These are phyloP conservation scores for Oryza longistaminata DNA, from an alignment of 176 grass and related monocot genomes.

Conservation along the genomic window DNA sequence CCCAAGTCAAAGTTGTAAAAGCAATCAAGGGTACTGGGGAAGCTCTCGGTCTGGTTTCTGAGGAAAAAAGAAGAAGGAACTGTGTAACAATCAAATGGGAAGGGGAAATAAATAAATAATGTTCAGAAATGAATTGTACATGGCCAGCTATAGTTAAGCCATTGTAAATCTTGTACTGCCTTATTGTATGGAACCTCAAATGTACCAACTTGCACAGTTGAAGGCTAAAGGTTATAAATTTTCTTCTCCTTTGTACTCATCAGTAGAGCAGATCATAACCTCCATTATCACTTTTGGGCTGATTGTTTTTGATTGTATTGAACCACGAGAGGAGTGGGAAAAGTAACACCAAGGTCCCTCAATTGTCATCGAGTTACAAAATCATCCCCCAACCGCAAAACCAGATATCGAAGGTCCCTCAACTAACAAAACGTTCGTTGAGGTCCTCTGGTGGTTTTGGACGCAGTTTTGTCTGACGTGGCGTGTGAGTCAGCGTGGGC, in stretches of 20 bases:
- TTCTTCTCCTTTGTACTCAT: background rate
- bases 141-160: background rate
- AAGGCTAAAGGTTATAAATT: background rate
- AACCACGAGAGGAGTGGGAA: background rate
- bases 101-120: slow-evolving; percentile 15
- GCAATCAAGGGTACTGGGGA: background rate
- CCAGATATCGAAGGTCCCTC: no score
- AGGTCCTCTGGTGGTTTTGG: no score
- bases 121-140: slow-evolving; percentile 6
- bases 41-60: slow-evolving; percentile 8
- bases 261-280: background rate
- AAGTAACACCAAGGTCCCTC: no score
- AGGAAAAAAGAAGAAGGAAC: background rate
- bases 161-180: slow-evolving; percentile 23
- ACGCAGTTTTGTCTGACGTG: no score
- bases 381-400: no score
- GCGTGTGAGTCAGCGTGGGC: no score
- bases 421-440: no score
- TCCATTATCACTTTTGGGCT: background rate
- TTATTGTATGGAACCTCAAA: background rate
- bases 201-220: background rate
- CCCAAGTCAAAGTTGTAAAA: slow-evolving; percentile 68
- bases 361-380: no score
- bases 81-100: background rate
- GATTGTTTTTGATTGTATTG: background rate